These are phyloP conservation scores for Colletotrichum coccodes DNA, from an alignment of 2,329 filamentous ascomycete species.

Conservation along the genomic window DNA sequence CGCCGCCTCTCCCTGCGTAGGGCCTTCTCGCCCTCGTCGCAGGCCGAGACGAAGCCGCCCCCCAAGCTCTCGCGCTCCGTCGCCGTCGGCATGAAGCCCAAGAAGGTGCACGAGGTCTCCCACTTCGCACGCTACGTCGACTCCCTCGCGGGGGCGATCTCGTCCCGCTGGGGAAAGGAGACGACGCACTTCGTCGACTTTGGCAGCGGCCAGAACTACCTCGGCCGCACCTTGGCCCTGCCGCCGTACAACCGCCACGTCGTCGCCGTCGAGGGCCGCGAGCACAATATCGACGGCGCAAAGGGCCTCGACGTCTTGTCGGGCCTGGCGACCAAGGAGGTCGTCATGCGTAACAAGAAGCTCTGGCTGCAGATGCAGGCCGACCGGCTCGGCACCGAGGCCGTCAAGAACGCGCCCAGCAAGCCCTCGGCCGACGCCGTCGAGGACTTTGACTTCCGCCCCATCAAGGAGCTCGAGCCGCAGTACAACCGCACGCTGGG, in stretches of 20 bases:
- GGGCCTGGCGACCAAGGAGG: conserved; percentile 77
- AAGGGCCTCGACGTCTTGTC: conserved; percentile 86
- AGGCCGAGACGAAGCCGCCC: conserved; percentile 48
- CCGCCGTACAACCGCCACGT: conserved; percentile 87
- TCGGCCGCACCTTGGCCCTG: conserved; percentile 87
- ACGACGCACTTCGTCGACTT: conserved; percentile 95
- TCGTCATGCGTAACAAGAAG: conserved; percentile 86
- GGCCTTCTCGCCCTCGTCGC: conserved; percentile 57
- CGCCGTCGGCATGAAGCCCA: conserved; percentile 91
- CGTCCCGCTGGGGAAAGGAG: conserved; percentile 61
- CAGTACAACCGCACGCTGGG: conserved; percentile 68
- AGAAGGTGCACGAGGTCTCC: conserved; percentile 93
- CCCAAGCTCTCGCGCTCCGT: conserved; percentile 75
- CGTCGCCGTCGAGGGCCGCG: conserved; percentile 88
- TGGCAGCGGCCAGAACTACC: conserved; percentile 95
- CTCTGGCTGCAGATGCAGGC: conserved; percentile 66
- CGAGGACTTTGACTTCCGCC: conserved; percentile 53
- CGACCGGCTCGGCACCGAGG: conserved; percentile 53
- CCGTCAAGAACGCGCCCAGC: conserved; percentile 40
- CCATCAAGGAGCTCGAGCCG: conserved; percentile 58
- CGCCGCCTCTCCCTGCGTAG: conserved; percentile 75
- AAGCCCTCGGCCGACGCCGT: conserved; percentile 18
- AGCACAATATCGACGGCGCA: conserved; percentile 87
- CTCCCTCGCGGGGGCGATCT: conserved; percentile 66
- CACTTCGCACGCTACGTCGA: conserved; percentile 91